phyloP scores from a whole-genome alignment of 768 basidiomycete genomes.

The Aureoboletus auriporus region DNA sequence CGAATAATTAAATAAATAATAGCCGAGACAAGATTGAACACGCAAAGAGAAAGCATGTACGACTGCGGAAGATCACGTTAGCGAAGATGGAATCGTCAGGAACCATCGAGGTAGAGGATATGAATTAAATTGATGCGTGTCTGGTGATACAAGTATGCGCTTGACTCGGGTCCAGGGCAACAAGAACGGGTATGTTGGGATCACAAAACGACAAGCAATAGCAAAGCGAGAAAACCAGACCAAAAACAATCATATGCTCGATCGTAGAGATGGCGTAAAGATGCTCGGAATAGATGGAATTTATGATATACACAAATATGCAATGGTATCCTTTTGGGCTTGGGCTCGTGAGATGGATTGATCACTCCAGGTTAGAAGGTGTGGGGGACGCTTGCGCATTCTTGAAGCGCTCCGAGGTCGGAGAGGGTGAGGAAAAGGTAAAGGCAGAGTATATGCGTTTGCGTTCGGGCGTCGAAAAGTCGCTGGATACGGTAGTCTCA shows the following conservation, averaged over 20 bases:
- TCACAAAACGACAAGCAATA: conserved; percentile 27
- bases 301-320: conserved; percentile 33
- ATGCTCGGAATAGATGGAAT: conserved; percentile 30
- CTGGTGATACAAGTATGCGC: conserved; percentile 31
- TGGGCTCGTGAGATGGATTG: conserved; percentile 4
- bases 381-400: conserved; percentile 35
- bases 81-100: conserved; percentile 2
- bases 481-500: conserved; percentile 39
- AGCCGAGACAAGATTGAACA: too few species aligned
- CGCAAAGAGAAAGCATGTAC: neutral
- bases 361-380: conserved; percentile 21
- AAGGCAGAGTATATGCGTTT: conserved; percentile 70
- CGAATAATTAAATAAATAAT: neutral
- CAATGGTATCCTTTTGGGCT: conserved; percentile 25
- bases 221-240: conserved; percentile 28
- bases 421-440: conserved; percentile 75
- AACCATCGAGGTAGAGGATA: conserved; percentile 5
- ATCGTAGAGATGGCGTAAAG: conserved; percentile 24
- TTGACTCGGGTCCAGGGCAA: conserved; percentile 21
- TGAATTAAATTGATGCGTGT: conserved; percentile 30
- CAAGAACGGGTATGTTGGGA: conserved; percentile 18
- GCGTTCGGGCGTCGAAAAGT: conserved; percentile 74
- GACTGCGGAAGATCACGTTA: conserved; percentile 8
- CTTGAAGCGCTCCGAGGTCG: conserved; percentile 51
- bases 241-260: conserved; percentile 19